These are phyloP conservation scores for Yamadazyma triangularis DNA, from an alignment of 1,139 yeast species.

Conservation along the genomic window DNA sequence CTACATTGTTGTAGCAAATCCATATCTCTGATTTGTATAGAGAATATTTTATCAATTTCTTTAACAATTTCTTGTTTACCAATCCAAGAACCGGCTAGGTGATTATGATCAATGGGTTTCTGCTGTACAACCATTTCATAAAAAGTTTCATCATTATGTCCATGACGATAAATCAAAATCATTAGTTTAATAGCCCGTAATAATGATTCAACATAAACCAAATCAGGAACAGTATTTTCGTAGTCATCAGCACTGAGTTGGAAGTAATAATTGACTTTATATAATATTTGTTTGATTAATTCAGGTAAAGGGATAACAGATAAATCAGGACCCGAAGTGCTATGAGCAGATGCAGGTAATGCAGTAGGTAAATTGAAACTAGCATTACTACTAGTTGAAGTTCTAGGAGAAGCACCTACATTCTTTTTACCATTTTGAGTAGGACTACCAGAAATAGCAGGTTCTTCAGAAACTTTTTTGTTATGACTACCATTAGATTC, in stretches of 20 bases:
- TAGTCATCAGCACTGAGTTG: constrained; percentile 54
- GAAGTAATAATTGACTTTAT: constrained; percentile 53
- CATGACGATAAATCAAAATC: constrained; percentile 45
- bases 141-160: constrained; percentile 45
- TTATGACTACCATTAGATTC: constrained; percentile 7
- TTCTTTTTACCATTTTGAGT: constrained; percentile 26
- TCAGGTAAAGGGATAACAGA: constrained; percentile 37
- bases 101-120: constrained; percentile 9
- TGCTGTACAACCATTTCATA: constrained; percentile 28
- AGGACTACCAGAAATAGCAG: constrained; percentile 30
- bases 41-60: constrained; percentile 44
- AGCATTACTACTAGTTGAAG: constrained; percentile 23
- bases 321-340: constrained; percentile 17
- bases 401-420: constrained; percentile 26
- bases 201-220: constrained; percentile 71
- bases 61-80: constrained; percentile 42
- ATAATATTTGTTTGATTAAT: constrained; percentile 40
- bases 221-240: constrained; percentile 79
- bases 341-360: constrained; percentile 5
- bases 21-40: constrained; percentile 39
- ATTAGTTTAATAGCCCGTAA: constrained; percentile 61
- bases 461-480: constrained; percentile 2
- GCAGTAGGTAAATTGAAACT: constrained; percentile 16
- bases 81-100: constrained; percentile 15
- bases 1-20: constrained; percentile 51